These are phyloP conservation scores for Viola pubescens DNA, from an alignment of 441 rosid species.

Conservation along the genomic window DNA sequence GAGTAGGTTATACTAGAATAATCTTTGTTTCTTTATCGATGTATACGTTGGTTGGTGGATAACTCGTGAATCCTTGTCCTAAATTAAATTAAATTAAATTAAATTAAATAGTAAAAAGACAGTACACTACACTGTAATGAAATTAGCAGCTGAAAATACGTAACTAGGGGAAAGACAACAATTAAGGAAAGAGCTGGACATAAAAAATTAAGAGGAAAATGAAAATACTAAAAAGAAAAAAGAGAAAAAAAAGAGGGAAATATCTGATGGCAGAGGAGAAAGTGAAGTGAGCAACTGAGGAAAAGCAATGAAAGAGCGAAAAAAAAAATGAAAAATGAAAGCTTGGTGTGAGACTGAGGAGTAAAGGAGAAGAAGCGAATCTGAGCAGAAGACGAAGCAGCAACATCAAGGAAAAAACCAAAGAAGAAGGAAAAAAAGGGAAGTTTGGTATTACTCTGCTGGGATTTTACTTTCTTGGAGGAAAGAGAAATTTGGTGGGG, in stretches of 20 bases:
- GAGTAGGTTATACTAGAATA: too few species aligned
- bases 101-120: too few species aligned
- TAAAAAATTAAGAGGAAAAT: not conserved
- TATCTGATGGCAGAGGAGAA: conserved; percentile 17
- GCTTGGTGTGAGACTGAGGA: conserved; percentile 34
- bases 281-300: conserved; percentile 18
- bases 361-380: conserved; percentile 35
- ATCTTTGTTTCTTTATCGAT: too few species aligned
- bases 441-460: conserved; percentile 5
- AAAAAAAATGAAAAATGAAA: conserved; percentile 18
- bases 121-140: too few species aligned
- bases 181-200: too few species aligned
- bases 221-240: not conserved
- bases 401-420: conserved; percentile 12
- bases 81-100: too few species aligned
- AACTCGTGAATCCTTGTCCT: too few species aligned
- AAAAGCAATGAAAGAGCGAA: conserved; percentile 1
- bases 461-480: conserved; percentile 25
- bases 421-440: conserved; percentile 5
- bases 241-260: conserved; percentile 12
- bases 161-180: too few species aligned
- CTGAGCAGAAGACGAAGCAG: conserved; percentile 23
- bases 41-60: too few species aligned
- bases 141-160: too few species aligned
- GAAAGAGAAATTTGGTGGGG: conserved; percentile 30